These are phyloP conservation scores for Suillus hirtellus DNA, from an alignment of 768 basidiomycete species.

Conservation along the genomic window DNA sequence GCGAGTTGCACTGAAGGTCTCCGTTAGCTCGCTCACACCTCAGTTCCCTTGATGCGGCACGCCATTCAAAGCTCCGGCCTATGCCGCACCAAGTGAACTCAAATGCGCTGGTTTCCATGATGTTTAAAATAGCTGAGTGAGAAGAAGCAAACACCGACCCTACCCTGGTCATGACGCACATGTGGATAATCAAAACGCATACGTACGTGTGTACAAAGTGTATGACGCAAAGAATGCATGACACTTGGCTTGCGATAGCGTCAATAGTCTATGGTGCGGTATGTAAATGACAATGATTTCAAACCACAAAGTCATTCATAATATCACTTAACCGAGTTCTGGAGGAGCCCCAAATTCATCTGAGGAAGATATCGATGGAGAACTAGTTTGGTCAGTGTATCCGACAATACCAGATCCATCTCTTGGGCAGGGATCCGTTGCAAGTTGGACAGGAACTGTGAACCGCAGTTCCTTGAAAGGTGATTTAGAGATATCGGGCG, in stretches of 20 bases:
- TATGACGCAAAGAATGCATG: neutral
- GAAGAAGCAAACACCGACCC: neutral
- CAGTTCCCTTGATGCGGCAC: neutral
- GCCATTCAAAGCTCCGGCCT: neutral
- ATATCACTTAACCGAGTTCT: slow-evolving; percentile 13
- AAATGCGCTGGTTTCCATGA: neutral
- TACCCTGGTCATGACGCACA: neutral
- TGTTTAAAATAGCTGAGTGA: neutral
- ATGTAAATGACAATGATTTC: neutral
- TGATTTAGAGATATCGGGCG: slow-evolving; percentile 54
- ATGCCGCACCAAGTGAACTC: neutral
- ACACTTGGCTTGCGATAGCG: neutral
- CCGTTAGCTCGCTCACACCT: neutral
- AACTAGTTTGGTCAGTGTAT: slow-evolving; percentile 4
- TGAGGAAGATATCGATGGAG: slow-evolving; percentile 22
- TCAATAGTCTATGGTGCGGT: neutral
- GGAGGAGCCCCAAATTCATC: slow-evolving; percentile 24
- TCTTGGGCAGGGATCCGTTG: slow-evolving; percentile 59
- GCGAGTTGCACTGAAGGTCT: neutral
- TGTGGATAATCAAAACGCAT: neutral
- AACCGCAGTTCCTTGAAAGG: slow-evolving; percentile 61
- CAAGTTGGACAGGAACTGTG: slow-evolving; percentile 62
- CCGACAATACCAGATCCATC: slow-evolving; percentile 28
- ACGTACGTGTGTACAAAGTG: neutral
- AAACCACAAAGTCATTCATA: neutral